These are phyloP conservation scores for Aegilops tauschii DNA, from an alignment of 176 grass and related monocot genomes.

Conservation along the genomic window DNA sequence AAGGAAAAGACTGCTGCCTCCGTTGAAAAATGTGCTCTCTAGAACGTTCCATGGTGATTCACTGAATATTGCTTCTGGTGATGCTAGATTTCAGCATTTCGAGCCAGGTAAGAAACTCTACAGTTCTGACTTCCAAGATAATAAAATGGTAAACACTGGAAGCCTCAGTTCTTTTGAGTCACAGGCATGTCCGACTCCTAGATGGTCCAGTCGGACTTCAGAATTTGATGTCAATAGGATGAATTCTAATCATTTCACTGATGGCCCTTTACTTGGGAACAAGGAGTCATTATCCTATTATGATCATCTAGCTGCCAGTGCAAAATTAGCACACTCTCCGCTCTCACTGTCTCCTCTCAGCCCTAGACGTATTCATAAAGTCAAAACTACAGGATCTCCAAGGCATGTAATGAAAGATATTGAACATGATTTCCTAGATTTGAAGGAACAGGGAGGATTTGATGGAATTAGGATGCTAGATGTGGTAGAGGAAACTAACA, in stretches of 20 bases:
- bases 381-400: slow-evolving; percentile 45
- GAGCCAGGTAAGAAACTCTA: slow-evolving; percentile 34
- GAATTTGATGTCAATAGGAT: slow-evolving; percentile 36
- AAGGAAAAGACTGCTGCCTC: slow-evolving; percentile 67
- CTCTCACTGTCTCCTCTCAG: slow-evolving; percentile 82
- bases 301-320: slow-evolving; percentile 45
- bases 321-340: slow-evolving; percentile 70
- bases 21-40: slow-evolving; percentile 59
- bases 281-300: slow-evolving; percentile 38
- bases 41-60: slow-evolving; percentile 68
- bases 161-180: slow-evolving; percentile 46
- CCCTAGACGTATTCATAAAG: slow-evolving; percentile 76
- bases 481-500: slow-evolving; percentile 37
- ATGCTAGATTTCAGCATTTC: slow-evolving; percentile 45
- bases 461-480: slow-evolving; percentile 37
- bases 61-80: slow-evolving; percentile 53
- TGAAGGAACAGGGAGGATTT: slow-evolving; percentile 38
- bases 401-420: slow-evolving; percentile 55
- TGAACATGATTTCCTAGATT: slow-evolving; percentile 64
- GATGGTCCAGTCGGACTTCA: slow-evolving; percentile 36
- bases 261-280: slow-evolving; percentile 83
- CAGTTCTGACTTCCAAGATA: slow-evolving; percentile 42
- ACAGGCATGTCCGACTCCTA: slow-evolving; percentile 21
- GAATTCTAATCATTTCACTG: slow-evolving; percentile 62
- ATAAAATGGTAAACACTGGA: slow-evolving; percentile 62